Evolutionary conservation across 2,329 filamentous ascomycete genomes (phyloP).

Genomic region (Microdochium paspali): DNA sequence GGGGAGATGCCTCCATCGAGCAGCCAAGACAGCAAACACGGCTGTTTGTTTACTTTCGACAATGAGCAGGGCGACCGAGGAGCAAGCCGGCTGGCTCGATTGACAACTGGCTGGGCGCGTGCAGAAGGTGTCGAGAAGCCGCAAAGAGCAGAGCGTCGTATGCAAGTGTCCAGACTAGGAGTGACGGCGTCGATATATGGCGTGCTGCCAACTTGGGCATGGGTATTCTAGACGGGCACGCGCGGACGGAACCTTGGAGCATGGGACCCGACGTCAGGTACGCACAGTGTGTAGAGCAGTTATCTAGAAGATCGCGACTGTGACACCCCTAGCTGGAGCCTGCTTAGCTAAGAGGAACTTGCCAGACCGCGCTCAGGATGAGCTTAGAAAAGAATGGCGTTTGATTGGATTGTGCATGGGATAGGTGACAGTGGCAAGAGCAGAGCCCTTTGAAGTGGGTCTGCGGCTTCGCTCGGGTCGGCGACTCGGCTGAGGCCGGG

Average conservation of each 20-base stretch:
- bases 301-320: neutral
- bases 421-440: neutral
- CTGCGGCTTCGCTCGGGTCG: neutral
- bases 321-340: neutral
- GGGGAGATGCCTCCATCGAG: constrained; percentile 77
- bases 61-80: neutral
- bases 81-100: constrained; percentile 2
- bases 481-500: neutral
- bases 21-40: neutral
- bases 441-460: neutral
- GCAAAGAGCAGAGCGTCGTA: constrained; percentile 7
- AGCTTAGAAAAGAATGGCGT: neutral
- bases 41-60: neutral
- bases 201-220: neutral
- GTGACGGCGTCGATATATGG: neutral
- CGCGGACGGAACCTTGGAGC: neutral
- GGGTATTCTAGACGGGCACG: neutral
- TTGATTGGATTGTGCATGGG: neutral
- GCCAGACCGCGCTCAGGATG: neutral
- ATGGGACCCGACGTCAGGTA: neutral
- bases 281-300: neutral
- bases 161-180: constrained; percentile 1
- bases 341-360: neutral
- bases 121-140: neutral
- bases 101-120: constrained; percentile 7